Conservation (phyloP, 345 rosid species). For the Populus nigra region DNA sequence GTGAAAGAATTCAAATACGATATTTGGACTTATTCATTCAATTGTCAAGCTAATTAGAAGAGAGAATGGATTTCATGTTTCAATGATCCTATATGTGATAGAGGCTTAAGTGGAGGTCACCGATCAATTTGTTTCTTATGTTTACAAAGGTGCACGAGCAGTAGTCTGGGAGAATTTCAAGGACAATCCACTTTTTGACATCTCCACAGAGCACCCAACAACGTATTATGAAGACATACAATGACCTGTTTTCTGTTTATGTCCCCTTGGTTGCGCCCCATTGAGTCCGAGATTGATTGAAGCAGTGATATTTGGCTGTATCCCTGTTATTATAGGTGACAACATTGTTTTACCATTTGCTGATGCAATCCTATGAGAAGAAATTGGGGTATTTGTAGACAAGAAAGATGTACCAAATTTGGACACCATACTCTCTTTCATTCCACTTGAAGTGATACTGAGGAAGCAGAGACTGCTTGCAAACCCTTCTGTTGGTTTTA, state of each 20-base stretch:
- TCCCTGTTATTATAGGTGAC: slow-evolving; percentile 90
- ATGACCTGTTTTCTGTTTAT: slow-evolving; percentile 77
- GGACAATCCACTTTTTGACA: slow-evolving; percentile 86
- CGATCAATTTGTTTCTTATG: not conserved
- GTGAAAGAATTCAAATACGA: not conserved
- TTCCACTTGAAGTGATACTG: slow-evolving; percentile 66
- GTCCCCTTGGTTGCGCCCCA: slow-evolving; percentile 95
- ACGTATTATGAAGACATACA: slow-evolving; percentile 98
- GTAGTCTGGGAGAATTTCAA: slow-evolving; percentile 98
- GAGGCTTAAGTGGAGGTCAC: not conserved
- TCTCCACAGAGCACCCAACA: slow-evolving; percentile 88
- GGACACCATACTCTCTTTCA: slow-evolving; percentile 79
- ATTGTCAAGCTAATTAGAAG: not conserved
- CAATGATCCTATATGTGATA: not conserved
- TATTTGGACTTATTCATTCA: not conserved
- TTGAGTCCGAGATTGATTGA: slow-evolving; percentile 94
- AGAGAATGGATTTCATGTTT: not conserved
- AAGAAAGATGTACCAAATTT: slow-evolving; percentile 80
- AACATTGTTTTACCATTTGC: slow-evolving; percentile 91
- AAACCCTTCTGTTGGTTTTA: slow-evolving; percentile 45
- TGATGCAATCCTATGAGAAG: slow-evolving; percentile 96
- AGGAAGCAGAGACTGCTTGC: slow-evolving; percentile 92
- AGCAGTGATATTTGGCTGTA: slow-evolving; percentile 95
- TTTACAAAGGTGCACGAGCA: slow-evolving; percentile 84
- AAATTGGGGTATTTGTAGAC: slow-evolving; percentile 79